Percentiles rank a stretch among this genome's conserved stretches.
Evolutionary conservation across 108 stramenopile genomes (phyloP).

Genomic region (Nitzschia palea): DNA sequence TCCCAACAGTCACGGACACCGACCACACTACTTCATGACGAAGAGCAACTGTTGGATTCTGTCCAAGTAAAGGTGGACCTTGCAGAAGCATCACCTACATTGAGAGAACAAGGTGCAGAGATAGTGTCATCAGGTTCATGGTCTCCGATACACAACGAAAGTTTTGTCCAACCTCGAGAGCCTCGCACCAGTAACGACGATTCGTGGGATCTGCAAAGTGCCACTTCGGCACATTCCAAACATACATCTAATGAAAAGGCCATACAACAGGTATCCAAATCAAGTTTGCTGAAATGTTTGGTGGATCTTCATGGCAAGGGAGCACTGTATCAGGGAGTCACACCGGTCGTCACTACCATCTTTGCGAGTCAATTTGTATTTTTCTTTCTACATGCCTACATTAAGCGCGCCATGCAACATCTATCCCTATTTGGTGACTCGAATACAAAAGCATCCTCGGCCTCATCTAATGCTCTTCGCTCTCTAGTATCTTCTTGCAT

Average conservation of each 20-base stretch:
- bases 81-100: not conserved
- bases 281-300: slow-evolving; percentile 40
- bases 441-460: not conserved
- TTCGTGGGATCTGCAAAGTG: not conserved
- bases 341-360: slow-evolving; percentile 62
- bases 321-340: slow-evolving; percentile 68
- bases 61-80: slow-evolving; percentile 12
- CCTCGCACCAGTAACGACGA: not conserved
- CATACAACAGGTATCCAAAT: not conserved
- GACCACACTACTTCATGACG: not conserved
- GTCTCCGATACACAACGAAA: not conserved
- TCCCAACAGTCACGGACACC: not conserved
- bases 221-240: not conserved
- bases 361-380: slow-evolving; percentile 64
- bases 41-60: not conserved
- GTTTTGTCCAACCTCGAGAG: too few species aligned
- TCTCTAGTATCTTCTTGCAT: slow-evolving; percentile 63
- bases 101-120: not conserved
- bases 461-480: slow-evolving; percentile 23
- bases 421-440: not conserved
- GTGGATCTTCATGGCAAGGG: slow-evolving; percentile 42
- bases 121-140: not conserved
- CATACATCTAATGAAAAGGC: not conserved
- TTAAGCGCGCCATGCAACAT: slow-evolving; percentile 37
- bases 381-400: slow-evolving; percentile 61